Evolutionary conservation across 1,284 basidiomycete genomes (phyloP).

Genomic region (Ustilago trichophora): DNA sequence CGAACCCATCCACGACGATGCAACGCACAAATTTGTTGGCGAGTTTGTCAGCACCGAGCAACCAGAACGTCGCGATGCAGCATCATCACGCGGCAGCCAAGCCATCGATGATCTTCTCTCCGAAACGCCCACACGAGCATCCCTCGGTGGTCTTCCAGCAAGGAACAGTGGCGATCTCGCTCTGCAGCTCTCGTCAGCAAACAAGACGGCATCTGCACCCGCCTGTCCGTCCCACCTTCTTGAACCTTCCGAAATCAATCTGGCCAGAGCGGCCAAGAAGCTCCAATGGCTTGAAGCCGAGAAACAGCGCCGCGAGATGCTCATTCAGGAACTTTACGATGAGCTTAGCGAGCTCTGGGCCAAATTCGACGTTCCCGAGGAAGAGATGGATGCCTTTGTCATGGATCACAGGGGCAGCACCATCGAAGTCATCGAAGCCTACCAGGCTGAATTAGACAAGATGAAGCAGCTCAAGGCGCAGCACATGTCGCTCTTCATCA

Average conservation of each 20-base stretch:
- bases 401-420: constrained; percentile 75
- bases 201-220: constrained; percentile 18
- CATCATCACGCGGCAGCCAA: constrained; percentile 1
- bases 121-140: constrained; percentile 43
- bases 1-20: constrained; percentile 39
- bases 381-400: constrained; percentile 65
- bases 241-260: constrained; percentile 38
- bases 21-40: constrained; percentile 42
- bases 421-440: constrained; percentile 76
- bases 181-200: constrained; percentile 21
- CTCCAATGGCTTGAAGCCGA: constrained; percentile 52
- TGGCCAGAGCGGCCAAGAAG: constrained; percentile 29
- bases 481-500: constrained; percentile 85
- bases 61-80: constrained; percentile 15
- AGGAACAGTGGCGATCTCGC: constrained; percentile 29
- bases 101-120: constrained; percentile 32
- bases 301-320: constrained; percentile 55
- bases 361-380: constrained; percentile 62
- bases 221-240: constrained; percentile 39
- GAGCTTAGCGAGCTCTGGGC: constrained; percentile 64
- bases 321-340: constrained; percentile 63
- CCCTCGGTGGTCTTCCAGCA: constrained; percentile 32
- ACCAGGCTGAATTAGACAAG: constrained; percentile 87
- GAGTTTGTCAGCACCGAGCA: constrained; percentile 46
- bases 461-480: constrained; percentile 89